Evolutionary conservation across 108 stramenopile species (phyloP).

Genomic region (Cyclotella cryptica): DNA sequence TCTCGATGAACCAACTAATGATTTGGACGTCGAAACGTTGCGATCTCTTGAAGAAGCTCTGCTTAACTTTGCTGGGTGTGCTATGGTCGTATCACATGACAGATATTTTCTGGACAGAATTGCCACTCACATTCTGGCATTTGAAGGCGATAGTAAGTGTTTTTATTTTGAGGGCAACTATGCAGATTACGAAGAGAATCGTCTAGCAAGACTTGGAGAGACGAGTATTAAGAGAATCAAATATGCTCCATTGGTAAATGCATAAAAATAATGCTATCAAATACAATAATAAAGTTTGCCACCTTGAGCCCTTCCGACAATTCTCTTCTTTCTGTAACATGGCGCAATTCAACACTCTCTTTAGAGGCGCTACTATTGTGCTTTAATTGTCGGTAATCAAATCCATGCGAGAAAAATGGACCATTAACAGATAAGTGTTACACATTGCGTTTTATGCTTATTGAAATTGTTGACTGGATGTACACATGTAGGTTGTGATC

Average conservation of each 20-base stretch:
- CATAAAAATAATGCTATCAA: no score
- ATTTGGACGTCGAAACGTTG: constrained; percentile 87
- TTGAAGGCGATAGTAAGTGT: constrained; percentile 93
- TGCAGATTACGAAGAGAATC: constrained; percentile 86
- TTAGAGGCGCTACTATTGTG: no score
- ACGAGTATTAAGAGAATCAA: constrained; percentile 84
- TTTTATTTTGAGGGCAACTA: constrained; percentile 90
- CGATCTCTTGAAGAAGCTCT: constrained; percentile 93
- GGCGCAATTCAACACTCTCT: no score
- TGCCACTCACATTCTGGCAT: constrained; percentile 94
- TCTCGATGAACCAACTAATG: constrained; percentile 96
- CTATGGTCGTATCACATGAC: constrained; percentile 95
- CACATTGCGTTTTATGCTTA: no score
- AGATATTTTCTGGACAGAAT: constrained; percentile 94
- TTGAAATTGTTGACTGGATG: no score
- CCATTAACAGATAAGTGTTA: no score
- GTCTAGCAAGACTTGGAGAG: constrained; percentile 77
- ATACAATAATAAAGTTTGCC: no score
- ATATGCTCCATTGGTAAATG: constrained; percentile 86
- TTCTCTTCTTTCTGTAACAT: no score
- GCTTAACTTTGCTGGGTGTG: constrained; percentile 93
- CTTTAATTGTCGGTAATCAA: no score
- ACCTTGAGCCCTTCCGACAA: no score
- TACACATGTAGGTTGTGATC: no score
- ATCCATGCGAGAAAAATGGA: no score